Conservation (phyloP, 2,329 filamentous ascomycete species). For the Pyrenophora graminea region DNA sequence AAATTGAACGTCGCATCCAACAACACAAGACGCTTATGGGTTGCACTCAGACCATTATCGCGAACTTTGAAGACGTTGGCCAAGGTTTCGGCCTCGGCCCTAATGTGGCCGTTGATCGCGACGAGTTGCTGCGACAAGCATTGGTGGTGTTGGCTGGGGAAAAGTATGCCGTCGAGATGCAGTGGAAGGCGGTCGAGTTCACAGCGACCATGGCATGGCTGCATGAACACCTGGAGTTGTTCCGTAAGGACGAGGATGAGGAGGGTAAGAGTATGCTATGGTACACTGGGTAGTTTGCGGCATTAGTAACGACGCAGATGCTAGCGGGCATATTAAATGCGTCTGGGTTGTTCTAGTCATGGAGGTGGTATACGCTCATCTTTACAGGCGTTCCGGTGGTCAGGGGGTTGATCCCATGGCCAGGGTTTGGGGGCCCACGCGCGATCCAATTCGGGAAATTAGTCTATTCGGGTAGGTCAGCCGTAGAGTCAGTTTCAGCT, state of each 20-base stretch:
- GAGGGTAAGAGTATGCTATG: constrained; percentile 33
- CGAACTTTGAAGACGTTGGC: constrained; percentile 38
- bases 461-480: constrained; percentile 19
- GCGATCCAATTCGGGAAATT: constrained; percentile 8
- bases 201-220: constrained; percentile 37
- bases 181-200: constrained; percentile 40
- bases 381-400: constrained; percentile 8
- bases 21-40: constrained; percentile 42
- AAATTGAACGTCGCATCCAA: constrained; percentile 39
- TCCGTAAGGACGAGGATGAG: constrained; percentile 34
- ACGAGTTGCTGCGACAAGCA: constrained; percentile 41
- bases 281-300: constrained; percentile 28
- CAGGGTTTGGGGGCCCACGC: constrained; percentile 8
- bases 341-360: constrained; percentile 5
- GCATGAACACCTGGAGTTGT: constrained; percentile 32
- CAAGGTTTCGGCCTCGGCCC: constrained; percentile 28
- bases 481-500: constrained; percentile 20
- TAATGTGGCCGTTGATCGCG: constrained; percentile 26
- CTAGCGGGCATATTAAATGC: constrained; percentile 3
- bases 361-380: constrained; percentile 15
- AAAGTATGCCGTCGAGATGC: constrained; percentile 38
- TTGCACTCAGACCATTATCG: constrained; percentile 38
- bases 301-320: neutral
- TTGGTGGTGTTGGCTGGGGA: constrained; percentile 40
- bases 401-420: constrained; percentile 12